phyloP scores from a whole-genome alignment of 2,329 filamentous ascomycete genomes.

The Alternaria sp. region DNA sequence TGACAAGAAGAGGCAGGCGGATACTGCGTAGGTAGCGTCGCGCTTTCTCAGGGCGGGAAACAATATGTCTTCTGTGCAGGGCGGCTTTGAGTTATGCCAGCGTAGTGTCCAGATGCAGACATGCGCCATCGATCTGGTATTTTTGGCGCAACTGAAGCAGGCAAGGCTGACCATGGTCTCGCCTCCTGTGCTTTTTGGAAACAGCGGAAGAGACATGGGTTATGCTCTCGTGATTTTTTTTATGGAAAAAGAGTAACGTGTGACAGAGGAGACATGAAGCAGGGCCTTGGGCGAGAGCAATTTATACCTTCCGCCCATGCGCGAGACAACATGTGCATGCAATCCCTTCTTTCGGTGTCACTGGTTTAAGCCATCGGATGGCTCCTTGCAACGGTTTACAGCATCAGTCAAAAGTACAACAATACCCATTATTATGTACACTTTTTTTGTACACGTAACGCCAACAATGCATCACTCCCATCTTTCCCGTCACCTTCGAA shows the following conservation, averaged over 20 bases:
- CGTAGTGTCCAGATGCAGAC: not conserved
- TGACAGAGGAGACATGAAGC: too few species aligned
- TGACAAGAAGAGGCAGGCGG: not conserved
- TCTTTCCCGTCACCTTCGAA: not conserved
- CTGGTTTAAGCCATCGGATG: not conserved
- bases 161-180: not conserved
- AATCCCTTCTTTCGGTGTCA: not conserved
- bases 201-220: not conserved
- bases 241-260: too few species aligned
- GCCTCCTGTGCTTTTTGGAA: not conserved
- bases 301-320: not conserved
- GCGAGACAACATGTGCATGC: not conserved
- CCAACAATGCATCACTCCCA: not conserved
- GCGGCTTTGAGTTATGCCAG: too few species aligned
- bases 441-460: not conserved
- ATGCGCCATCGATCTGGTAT: rapidly evolving
- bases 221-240: too few species aligned
- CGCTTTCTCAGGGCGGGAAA: not conserved
- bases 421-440: not conserved
- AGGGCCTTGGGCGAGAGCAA: not conserved
- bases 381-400: not conserved
- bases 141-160: not conserved
- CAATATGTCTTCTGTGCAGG: not conserved
- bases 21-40: not conserved
- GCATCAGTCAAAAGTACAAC: not conserved